Percentiles rank a stretch among this genome's conserved stretches.
Conservation (phyloP, 225 moss, liverwort and hornwort species). For the Climacium dendroides region DNA sequence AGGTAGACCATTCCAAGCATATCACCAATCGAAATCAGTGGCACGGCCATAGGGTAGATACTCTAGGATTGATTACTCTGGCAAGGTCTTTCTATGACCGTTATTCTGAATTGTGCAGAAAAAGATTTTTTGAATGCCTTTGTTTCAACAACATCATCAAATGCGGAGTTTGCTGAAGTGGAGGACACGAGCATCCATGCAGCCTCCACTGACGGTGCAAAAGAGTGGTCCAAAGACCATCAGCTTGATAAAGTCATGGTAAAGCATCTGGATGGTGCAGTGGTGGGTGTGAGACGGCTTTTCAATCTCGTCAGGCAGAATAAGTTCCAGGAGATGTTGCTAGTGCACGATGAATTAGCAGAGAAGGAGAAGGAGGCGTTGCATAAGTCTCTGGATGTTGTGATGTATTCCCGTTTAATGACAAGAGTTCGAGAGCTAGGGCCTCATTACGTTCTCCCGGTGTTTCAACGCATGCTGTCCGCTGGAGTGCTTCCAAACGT, state of each 20-base stretch:
- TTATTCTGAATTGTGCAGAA: slow-evolving; percentile 18
- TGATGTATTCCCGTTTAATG: slow-evolving; percentile 49
- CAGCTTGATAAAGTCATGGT: slow-evolving; percentile 37
- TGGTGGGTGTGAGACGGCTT: slow-evolving; percentile 15
- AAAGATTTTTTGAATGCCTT: neutral
- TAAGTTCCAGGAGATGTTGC: slow-evolving; percentile 39
- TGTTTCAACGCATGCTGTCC: slow-evolving; percentile 44
- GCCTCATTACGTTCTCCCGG: slow-evolving; percentile 37
- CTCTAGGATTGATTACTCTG: neutral
- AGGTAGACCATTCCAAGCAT: neutral
- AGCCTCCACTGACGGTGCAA: neutral
- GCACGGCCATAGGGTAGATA: neutral
- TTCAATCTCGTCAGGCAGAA: slow-evolving; percentile 34
- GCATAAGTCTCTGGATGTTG: slow-evolving; percentile 20
- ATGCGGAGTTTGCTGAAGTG: neutral
- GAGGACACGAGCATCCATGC: neutral
- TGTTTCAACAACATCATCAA: neutral
- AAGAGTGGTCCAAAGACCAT: slow-evolving; percentile 6
- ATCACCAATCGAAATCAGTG: neutral
- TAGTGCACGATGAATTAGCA: slow-evolving; percentile 26
- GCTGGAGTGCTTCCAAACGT: slow-evolving; percentile 35
- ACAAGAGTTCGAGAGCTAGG: slow-evolving; percentile 36
- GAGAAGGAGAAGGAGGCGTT: slow-evolving; percentile 7
- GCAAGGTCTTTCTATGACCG: neutral
- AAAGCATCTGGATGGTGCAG: slow-evolving; percentile 15